These are phyloP conservation scores for Tillandsia leiboldiana DNA, from an alignment of 176 grass and related monocot genomes.

Conservation along the genomic window DNA sequence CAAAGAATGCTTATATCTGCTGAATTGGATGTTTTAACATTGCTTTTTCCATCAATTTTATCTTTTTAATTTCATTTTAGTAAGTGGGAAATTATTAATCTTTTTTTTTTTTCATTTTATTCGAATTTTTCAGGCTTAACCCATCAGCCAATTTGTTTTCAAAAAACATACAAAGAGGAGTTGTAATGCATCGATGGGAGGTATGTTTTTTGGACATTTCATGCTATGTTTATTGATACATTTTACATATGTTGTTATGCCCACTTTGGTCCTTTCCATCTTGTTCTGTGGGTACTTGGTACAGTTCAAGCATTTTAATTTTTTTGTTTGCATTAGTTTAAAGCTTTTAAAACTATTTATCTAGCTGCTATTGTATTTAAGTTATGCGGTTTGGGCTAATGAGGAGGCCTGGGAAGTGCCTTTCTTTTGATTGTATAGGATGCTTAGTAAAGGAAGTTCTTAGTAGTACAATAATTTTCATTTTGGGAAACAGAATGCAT, in stretches of 20 bases:
- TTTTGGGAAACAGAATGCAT: too few relatives aligned
- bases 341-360: not conserved
- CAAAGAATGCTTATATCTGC: too few relatives aligned
- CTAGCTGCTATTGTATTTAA: not conserved
- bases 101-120: not conserved
- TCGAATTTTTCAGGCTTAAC: slow-evolving; percentile 13
- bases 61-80: too few relatives aligned
- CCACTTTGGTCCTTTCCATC: not conserved
- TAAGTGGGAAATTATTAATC: too few relatives aligned
- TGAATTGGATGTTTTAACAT: too few relatives aligned
- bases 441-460: too few relatives aligned
- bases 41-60: too few relatives aligned
- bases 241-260: not conserved
- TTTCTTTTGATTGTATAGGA: not conserved
- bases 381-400: not conserved
- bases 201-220: slow-evolving; percentile 3
- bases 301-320: not conserved
- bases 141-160: slow-evolving; percentile 22
- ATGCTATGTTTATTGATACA: not conserved
- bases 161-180: slow-evolving; percentile 16
- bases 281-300: too few relatives aligned
- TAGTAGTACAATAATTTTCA: too few relatives aligned
- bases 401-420: not conserved
- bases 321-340: not conserved
- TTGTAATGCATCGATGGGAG: slow-evolving; percentile 20